Evolutionary conservation across 352 stramenopile genomes (phyloP).

Genomic region (Phytopythium mirpurense): DNA sequence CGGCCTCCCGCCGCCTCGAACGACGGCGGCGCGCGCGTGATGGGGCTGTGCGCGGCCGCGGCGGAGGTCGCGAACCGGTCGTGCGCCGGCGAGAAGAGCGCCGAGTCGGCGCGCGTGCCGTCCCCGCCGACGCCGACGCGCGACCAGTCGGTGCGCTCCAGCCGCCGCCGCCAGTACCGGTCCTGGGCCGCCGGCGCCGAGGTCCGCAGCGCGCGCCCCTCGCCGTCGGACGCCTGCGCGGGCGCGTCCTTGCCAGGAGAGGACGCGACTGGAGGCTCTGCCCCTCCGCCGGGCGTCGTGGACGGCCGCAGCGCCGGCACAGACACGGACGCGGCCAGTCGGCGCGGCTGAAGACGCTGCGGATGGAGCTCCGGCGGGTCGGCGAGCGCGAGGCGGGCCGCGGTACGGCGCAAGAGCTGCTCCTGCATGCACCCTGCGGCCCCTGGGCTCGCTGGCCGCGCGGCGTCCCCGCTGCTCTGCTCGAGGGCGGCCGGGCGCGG

Average conservation of each 20-base stretch:
- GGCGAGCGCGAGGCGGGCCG: conserved; percentile 10
- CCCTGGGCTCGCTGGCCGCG: too few species aligned
- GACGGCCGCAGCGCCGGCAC: conserved; percentile 23
- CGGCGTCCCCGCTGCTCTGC: neutral
- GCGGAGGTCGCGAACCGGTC: conserved; percentile 62
- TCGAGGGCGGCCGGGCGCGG: conserved; percentile 9
- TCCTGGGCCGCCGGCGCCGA: conserved; percentile 23
- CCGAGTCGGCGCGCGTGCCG: conserved; percentile 37
- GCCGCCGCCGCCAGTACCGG: conserved; percentile 47
- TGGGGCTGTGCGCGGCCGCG: conserved; percentile 43
- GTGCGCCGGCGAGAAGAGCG: conserved; percentile 26
- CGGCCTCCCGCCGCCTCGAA: conserved; percentile 18
- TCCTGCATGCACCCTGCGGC: conserved; percentile 45
- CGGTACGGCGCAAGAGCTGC: conserved; percentile 41
- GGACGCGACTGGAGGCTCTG: neutral
- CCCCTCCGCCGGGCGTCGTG: conserved; percentile 5
- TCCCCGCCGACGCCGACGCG: conserved; percentile 71
- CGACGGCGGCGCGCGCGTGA: conserved; percentile 21
- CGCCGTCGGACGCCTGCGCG: neutral
- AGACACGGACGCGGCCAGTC: conserved; percentile 11
- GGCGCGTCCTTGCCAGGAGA: neutral
- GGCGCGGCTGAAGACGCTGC: neutral
- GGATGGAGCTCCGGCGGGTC: neutral
- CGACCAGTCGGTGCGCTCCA: conserved; percentile 67
- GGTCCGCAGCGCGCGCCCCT: neutral